A percentile compares a stretch with the other conserved stretches of the same genome.
Conservation (phyloP, 2,329 filamentous ascomycete genomes). For the Colletotrichum graminicola region DNA sequence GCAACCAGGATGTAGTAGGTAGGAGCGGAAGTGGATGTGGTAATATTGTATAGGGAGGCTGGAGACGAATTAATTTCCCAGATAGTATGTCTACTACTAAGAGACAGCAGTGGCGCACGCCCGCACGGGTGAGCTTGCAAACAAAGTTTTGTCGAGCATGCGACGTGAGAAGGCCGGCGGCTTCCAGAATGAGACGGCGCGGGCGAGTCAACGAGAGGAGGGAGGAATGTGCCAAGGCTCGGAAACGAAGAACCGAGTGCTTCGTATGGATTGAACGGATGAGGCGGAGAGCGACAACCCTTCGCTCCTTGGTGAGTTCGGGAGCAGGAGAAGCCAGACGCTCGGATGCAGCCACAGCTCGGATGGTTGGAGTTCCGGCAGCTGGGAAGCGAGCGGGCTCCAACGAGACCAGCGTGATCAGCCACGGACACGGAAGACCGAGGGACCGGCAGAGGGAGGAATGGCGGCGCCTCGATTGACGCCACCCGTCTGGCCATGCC, state of each 20-base stretch:
- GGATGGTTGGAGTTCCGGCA: conserved; percentile 40
- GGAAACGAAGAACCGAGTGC: conserved; percentile 33
- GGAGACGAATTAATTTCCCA: background rate
- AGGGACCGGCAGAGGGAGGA: conserved; percentile 32
- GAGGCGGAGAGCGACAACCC: conserved; percentile 19
- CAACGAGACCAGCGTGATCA: conserved; percentile 31
- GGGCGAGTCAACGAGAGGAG: background rate
- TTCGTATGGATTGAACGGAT: conserved; percentile 16
- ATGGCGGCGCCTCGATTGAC: conserved; percentile 4
- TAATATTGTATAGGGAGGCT: background rate
- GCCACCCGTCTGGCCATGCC: conserved; percentile 2
- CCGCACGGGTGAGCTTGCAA: conserved; percentile 33
- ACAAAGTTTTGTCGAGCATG: conserved; percentile 26
- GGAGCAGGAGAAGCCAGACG: conserved; percentile 40
- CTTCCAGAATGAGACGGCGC: conserved; percentile 13
- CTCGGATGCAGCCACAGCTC: conserved; percentile 41
- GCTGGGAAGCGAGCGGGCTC: conserved; percentile 28
- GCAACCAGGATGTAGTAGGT: conserved; percentile 6
- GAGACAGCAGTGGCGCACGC: conserved; percentile 24
- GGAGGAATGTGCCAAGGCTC: conserved; percentile 33
- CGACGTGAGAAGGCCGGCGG: background rate
- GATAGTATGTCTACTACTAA: too few relatives aligned
- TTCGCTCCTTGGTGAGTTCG: conserved; percentile 21
- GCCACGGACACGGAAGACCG: conserved; percentile 38
- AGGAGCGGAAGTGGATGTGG: conserved; percentile 15